Conservation (phyloP, 768 basidiomycete genomes). For the Neoboletus brunneissimus region DNA sequence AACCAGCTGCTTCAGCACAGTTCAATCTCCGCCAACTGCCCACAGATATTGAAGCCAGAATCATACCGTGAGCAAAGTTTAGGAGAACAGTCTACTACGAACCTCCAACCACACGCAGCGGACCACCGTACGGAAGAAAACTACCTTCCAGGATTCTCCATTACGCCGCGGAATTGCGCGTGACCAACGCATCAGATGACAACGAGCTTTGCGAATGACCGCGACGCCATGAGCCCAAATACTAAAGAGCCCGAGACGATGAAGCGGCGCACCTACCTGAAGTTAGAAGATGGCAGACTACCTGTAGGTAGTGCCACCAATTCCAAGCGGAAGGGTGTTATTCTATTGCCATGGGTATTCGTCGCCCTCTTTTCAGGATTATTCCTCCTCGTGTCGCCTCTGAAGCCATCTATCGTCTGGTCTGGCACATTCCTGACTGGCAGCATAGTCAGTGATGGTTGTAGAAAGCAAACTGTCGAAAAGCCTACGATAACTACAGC, state of each 20-base stretch:
- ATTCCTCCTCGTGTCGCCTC: slow-evolving; percentile 16
- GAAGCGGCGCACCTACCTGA: background rate
- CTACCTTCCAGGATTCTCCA: background rate
- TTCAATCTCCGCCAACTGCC: too few species aligned
- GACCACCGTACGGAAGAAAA: background rate
- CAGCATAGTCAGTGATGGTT: background rate
- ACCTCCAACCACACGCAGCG: background rate
- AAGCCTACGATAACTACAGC: background rate
- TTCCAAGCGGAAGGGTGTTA: slow-evolving; percentile 3
- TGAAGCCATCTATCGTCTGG: slow-evolving; percentile 2
- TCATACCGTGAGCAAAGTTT: too few species aligned
- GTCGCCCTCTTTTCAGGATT: slow-evolving; percentile 14
- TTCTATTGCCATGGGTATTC: slow-evolving; percentile 12
- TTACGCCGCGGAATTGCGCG: background rate
- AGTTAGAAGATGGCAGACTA: background rate
- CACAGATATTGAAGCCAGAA: too few species aligned
- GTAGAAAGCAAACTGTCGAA: background rate
- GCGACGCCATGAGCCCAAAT: slow-evolving; percentile 5
- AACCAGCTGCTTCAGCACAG: too few species aligned
- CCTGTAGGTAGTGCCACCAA: background rate
- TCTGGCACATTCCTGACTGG: background rate
- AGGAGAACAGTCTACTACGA: too few species aligned
- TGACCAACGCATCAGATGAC: background rate
- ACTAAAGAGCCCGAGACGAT: background rate
- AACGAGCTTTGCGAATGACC: background rate